Evolutionary conservation across 2,329 filamentous ascomycete genomes (phyloP).

Genomic region (Ophiostoma piceae): DNA sequence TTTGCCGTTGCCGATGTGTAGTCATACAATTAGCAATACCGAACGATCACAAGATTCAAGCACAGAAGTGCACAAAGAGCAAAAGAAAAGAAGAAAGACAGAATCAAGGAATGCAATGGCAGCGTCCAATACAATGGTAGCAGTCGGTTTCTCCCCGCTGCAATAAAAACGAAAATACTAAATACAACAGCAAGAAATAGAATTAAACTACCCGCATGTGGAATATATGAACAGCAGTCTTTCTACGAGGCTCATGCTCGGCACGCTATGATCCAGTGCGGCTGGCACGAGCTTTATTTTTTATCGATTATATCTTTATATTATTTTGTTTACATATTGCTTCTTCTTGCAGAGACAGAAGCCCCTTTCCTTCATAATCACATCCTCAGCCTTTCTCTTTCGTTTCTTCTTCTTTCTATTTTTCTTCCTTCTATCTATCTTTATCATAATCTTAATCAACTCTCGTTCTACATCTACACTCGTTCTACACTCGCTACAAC

Average conservation of each 20-base stretch:
- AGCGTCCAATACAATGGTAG: background rate
- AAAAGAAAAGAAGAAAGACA: background rate
- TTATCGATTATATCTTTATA: background rate
- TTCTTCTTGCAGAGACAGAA: background rate
- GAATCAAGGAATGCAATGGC: background rate
- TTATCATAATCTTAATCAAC: too few species aligned
- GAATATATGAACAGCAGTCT: background rate
- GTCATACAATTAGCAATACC: background rate
- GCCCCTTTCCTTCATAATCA: conserved; percentile 2
- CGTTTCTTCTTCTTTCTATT: background rate
- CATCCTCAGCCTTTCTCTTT: background rate
- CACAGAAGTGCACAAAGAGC: background rate
- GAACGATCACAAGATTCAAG: too few species aligned
- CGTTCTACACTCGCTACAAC: background rate
- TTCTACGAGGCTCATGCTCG: background rate
- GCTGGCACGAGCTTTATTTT: background rate
- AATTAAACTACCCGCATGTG: conserved; percentile 7
- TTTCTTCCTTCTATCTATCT: background rate
- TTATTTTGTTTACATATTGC: too few species aligned
- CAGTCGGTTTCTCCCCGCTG: background rate
- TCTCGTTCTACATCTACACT: background rate
- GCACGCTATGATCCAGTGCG: conserved; percentile 1
- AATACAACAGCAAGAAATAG: background rate
- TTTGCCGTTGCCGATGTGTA: too few species aligned
- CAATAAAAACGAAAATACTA: background rate